Conservation (phyloP, 2,329 filamentous ascomycete genomes). For the Drechslera avenae region DNA sequence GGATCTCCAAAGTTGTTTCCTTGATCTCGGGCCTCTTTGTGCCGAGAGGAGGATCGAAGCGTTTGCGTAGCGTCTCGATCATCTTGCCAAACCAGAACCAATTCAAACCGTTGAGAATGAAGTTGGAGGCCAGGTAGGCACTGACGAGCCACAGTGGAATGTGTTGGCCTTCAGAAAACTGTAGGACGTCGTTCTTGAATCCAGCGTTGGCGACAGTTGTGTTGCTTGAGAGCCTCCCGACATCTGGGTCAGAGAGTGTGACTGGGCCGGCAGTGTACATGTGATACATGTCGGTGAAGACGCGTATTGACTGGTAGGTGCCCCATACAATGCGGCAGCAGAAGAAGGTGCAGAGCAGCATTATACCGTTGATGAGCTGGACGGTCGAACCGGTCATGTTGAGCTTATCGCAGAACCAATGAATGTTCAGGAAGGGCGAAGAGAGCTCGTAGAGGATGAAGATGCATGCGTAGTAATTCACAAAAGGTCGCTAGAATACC, state of each 20-base stretch:
- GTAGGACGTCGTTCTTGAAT: slow-evolving; percentile 54
- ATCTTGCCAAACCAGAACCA: slow-evolving; percentile 89
- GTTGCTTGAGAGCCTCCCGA: slow-evolving; percentile 34
- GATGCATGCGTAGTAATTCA: slow-evolving; percentile 79
- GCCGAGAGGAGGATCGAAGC: slow-evolving; percentile 67
- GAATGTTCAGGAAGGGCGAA: slow-evolving; percentile 82
- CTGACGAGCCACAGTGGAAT: slow-evolving; percentile 72
- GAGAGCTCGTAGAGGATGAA: slow-evolving; percentile 91
- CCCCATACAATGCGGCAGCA: slow-evolving; percentile 78
- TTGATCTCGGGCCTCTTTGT: slow-evolving; percentile 41
- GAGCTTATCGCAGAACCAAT: slow-evolving; percentile 92
- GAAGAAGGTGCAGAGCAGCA: slow-evolving; percentile 76
- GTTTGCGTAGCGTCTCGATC: slow-evolving; percentile 77
- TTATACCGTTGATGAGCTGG: slow-evolving; percentile 78
- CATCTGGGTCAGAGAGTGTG: slow-evolving; percentile 34
- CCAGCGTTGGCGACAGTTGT: slow-evolving; percentile 21
- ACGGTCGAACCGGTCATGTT: slow-evolving; percentile 74
- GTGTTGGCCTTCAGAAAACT: slow-evolving; percentile 50
- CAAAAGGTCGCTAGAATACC: slow-evolving; percentile 70
- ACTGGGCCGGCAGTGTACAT: slow-evolving; percentile 40
- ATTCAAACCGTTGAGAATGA: slow-evolving; percentile 76
- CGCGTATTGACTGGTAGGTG: slow-evolving; percentile 68
- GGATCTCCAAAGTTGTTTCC: slow-evolving; percentile 16
- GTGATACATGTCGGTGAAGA: slow-evolving; percentile 69
- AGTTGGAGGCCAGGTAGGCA: slow-evolving; percentile 71